Evolutionary conservation across 1,284 basidiomycete genomes (phyloP).

Genomic region (Heterobasidion annosum): DNA sequence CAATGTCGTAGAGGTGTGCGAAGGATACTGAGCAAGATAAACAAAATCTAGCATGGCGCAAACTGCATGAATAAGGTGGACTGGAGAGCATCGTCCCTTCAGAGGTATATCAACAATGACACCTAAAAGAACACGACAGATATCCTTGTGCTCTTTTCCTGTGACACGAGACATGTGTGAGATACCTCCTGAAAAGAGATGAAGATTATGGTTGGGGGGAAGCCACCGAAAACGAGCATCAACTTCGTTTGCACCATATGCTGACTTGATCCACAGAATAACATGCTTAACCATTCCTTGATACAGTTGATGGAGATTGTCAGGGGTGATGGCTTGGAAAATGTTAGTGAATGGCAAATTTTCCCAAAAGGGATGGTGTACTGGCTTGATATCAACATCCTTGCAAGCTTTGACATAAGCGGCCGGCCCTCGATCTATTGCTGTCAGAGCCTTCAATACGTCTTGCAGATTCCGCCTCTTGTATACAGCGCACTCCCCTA

Average conservation of each 20-base stretch:
- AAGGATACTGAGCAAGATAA: conserved; percentile 18
- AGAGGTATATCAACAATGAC: conserved; percentile 5
- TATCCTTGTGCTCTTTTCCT: conserved; percentile 14
- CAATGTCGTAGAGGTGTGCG: conserved; percentile 14
- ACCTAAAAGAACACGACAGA: conserved; percentile 13
- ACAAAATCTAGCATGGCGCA: conserved; percentile 17
- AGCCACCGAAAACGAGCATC: conserved; percentile 12
- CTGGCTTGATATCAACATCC: conserved; percentile 7
- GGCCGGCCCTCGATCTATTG: neutral
- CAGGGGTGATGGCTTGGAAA: conserved; percentile 15
- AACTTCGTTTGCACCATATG: conserved; percentile 10
- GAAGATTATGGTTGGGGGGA: conserved; percentile 12
- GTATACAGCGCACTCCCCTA: neutral
- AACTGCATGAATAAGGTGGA: conserved; percentile 5
- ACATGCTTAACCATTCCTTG: conserved; percentile 22
- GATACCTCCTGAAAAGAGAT: conserved; percentile 16
- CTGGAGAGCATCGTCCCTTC: conserved; percentile 6
- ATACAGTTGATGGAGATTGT: conserved; percentile 23
- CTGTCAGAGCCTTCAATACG: neutral
- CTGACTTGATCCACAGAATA: conserved; percentile 14
- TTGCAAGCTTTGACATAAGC: conserved; percentile 3
- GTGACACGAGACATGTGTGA: conserved; percentile 11
- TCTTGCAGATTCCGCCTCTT: neutral
- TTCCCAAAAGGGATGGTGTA: conserved; percentile 26
- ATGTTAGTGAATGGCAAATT: conserved; percentile 16